A percentile compares a stretch with the other conserved stretches of the same genome.
Evolutionary conservation across 129 eudicot genomes (phyloP).

Genomic region (Tagetes erecta): DNA sequence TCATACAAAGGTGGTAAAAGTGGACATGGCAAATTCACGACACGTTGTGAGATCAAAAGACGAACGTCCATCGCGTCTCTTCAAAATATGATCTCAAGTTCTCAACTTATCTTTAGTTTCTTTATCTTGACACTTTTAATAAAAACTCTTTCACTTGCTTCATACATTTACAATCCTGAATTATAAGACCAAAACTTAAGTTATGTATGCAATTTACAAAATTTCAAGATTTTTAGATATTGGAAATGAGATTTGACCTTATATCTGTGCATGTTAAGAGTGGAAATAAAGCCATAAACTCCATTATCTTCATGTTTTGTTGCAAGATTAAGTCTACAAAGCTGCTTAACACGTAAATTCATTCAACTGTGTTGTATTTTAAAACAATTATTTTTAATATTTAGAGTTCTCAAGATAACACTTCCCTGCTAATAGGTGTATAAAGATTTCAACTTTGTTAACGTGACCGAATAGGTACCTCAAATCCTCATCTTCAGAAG

Average conservation of each 20-base stretch:
- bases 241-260: conserved; percentile 41
- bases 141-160: conserved; percentile 63
- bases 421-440: not conserved
- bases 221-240: not conserved
- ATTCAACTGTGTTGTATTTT: too few relatives aligned
- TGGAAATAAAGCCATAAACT: conserved; percentile 57
- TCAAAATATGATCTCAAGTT: conserved; percentile 47
- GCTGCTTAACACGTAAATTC: conserved; percentile 34
- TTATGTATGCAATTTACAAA: not conserved
- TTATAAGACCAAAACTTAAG: not conserved
- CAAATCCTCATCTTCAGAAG: conserved; percentile 47
- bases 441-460: not conserved
- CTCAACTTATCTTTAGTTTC: conserved; percentile 33
- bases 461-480: conserved; percentile 30
- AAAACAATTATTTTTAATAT: too few relatives aligned
- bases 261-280: conserved; percentile 79
- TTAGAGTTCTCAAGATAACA: too few relatives aligned
- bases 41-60: conserved; percentile 74
- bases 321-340: conserved; percentile 74
- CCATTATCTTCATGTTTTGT: conserved; percentile 51
- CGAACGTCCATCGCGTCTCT: conserved; percentile 63
- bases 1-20: conserved; percentile 82
- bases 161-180: conserved; percentile 61
- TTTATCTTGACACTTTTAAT: conserved; percentile 45
- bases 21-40: conserved; percentile 84